phyloP scores from a whole-genome alignment of 306 rosid genomes.

The Fragaria ananassa region DNA sequence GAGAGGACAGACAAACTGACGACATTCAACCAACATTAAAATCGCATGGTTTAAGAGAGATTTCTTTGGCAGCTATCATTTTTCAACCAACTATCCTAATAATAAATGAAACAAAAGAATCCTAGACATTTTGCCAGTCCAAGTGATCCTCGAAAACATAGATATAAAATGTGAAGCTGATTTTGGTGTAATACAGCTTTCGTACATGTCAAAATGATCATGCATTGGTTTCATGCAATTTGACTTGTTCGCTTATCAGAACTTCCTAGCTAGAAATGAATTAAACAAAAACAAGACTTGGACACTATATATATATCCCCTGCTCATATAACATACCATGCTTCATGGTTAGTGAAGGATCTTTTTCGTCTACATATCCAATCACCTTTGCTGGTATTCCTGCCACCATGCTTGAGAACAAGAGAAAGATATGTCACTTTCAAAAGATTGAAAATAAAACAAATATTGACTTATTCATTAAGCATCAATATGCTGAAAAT shows the following conservation, averaged over 20 bases:
- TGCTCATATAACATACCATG: constrained; percentile 61
- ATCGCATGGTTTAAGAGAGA: background rate
- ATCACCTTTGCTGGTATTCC: constrained; percentile 83
- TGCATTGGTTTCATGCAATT: background rate
- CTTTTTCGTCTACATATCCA: constrained; percentile 56
- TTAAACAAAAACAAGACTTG: background rate
- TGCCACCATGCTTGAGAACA: constrained; percentile 67
- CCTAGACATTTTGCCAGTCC: background rate
- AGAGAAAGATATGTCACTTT: constrained; percentile 15
- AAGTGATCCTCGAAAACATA: background rate
- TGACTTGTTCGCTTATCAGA: background rate
- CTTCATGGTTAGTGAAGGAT: constrained; percentile 90
- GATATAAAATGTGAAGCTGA: background rate
- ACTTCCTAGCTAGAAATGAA: background rate
- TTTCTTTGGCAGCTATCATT: background rate
- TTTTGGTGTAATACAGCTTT: background rate
- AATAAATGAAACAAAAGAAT: background rate
- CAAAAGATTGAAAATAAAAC: background rate
- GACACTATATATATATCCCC: constrained; percentile 1
- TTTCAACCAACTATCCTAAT: background rate
- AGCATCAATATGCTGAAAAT: background rate
- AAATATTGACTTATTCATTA: background rate
- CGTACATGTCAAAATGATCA: background rate
- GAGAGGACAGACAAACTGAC: background rate
- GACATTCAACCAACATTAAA: background rate